Conservation (phyloP, 2,329 filamentous ascomycete species). For the Colletotrichum sp. region DNA sequence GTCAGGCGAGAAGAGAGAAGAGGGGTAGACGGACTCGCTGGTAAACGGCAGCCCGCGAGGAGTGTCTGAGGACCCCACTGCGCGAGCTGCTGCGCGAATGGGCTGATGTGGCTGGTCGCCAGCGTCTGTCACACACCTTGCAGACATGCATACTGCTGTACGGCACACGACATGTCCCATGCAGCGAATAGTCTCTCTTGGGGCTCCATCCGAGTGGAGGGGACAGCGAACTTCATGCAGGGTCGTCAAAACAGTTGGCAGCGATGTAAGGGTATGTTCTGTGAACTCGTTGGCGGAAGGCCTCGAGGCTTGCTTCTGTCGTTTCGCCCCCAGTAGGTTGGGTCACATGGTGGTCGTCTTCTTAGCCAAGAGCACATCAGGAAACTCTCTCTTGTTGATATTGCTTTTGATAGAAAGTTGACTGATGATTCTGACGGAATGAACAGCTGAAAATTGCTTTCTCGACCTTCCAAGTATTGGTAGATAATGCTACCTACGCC, state of each 20-base stretch:
- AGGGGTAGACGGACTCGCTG: background rate
- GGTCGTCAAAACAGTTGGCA: background rate
- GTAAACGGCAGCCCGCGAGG: background rate
- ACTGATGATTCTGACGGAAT: background rate
- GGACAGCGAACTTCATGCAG: background rate
- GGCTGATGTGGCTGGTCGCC: background rate
- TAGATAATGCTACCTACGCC: background rate
- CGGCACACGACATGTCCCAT: background rate
- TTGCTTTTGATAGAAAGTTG: background rate
- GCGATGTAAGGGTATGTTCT: background rate
- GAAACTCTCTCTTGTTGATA: background rate
- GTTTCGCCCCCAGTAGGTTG: background rate
- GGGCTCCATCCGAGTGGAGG: background rate
- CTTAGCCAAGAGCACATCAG: background rate
- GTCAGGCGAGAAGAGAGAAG: background rate
- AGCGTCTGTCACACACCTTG: background rate
- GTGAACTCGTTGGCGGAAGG: background rate
- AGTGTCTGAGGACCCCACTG: background rate
- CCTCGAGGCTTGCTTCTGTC: background rate
- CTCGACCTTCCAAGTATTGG: background rate
- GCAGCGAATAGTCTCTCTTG: background rate
- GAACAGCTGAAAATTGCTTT: background rate
- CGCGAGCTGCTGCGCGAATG: conserved; percentile 5
- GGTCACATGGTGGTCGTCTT: background rate
- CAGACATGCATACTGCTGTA: background rate